Evolutionary conservation across 2,329 filamentous ascomycete species (phyloP).

Genomic region (Parascedosporium putredinis): DNA sequence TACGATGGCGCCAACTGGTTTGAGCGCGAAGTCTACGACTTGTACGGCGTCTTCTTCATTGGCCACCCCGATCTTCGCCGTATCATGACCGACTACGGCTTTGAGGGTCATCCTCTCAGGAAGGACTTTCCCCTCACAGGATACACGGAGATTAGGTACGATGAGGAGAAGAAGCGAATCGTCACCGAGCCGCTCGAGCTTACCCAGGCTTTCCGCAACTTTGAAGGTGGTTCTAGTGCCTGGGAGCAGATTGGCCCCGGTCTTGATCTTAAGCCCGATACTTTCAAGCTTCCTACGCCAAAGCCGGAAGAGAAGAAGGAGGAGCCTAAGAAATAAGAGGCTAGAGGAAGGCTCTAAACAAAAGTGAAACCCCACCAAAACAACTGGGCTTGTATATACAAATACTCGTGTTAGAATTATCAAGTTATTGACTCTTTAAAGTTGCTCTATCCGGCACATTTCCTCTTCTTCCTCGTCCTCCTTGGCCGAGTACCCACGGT

Average conservation of each 20-base stretch:
- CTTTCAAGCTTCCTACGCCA: constrained; percentile 87
- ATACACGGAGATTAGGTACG: constrained; percentile 95
- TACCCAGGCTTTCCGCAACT: constrained; percentile 97
- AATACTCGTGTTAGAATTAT: constrained; percentile 6
- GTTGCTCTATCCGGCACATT: too few species aligned
- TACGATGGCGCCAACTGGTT: constrained; percentile 99
- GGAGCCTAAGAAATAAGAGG: constrained; percentile 76
- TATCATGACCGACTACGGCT: constrained; percentile 99
- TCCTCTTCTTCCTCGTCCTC: too few species aligned
- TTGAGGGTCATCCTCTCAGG: constrained; percentile 91
- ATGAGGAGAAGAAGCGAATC: constrained; percentile 99
- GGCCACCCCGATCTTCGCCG: constrained; percentile 90
- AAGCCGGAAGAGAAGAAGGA: constrained; percentile 90
- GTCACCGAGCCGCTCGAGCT: constrained; percentile 95
- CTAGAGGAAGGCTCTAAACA: neutral
- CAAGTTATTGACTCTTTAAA: neutral
- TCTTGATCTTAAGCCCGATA: constrained; percentile 68
- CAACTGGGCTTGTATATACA: constrained; percentile 2
- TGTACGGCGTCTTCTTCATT: constrained; percentile 95
- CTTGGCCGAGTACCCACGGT: too few species aligned
- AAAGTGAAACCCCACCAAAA: neutral
- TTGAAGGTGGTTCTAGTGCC: constrained; percentile 73
- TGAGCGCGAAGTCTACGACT: constrained; percentile 93
- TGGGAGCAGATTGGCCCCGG: constrained; percentile 61
- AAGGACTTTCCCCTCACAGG: constrained; percentile 98